A percentile compares a stretch with the other conserved stretches of the same genome.
These are phyloP conservation scores for Fusarium sp. DNA, from an alignment of 2,329 filamentous ascomycete species.

Conservation along the genomic window DNA sequence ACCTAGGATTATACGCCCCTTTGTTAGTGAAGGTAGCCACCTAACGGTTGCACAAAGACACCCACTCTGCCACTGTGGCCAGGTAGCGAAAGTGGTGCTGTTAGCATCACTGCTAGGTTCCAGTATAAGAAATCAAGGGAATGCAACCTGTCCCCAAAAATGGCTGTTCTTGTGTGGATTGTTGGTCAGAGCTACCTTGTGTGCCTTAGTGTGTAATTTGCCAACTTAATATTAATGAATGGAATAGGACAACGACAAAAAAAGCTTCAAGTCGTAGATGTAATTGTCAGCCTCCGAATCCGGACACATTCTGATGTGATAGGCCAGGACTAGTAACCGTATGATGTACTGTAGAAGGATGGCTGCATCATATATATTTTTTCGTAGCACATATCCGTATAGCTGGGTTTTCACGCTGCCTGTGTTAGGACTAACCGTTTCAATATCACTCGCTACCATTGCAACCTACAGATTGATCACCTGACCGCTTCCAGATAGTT, in stretches of 20 bases:
- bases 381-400: not conserved
- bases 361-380: conserved; percentile 3
- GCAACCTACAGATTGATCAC: not conserved
- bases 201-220: not conserved
- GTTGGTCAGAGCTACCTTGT: conserved; percentile 2
- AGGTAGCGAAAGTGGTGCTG: conserved; percentile 23
- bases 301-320: conserved; percentile 14
- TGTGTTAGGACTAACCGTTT: not conserved
- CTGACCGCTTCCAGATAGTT: conserved; percentile 11
- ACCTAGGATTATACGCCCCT: conserved; percentile 6
- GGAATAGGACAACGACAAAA: conserved; percentile 31
- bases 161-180: conserved; percentile 26
- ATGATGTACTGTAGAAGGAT: conserved; percentile 10
- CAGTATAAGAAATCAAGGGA: conserved; percentile 32
- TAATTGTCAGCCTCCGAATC: conserved; percentile 20
- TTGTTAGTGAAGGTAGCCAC: conserved; percentile 20
- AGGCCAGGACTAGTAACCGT: conserved; percentile 4
- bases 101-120: conserved; percentile 21
- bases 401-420: not conserved
- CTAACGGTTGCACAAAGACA: conserved; percentile 21
- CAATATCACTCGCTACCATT: not conserved
- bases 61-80: conserved; percentile 20
- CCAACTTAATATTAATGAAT: not conserved
- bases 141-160: conserved; percentile 42
- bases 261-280: conserved; percentile 4